phyloP scores from a whole-genome alignment of 2,329 filamentous ascomycete genomes.

The Epichloe brachyelytri region DNA sequence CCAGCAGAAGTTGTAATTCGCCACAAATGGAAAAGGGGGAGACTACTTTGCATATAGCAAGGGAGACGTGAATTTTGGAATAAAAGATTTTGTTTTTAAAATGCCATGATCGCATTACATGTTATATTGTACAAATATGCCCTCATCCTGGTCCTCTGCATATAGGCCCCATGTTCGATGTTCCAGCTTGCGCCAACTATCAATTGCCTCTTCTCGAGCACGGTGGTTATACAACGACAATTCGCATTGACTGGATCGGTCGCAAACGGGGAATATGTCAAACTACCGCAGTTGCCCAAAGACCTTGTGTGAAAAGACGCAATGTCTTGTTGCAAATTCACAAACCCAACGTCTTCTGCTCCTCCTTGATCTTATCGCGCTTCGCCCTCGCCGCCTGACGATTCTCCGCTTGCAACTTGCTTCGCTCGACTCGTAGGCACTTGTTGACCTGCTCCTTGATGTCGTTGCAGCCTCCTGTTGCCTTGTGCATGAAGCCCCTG shows the following conservation, averaged over 20 bases:
- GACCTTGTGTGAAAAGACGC: background rate
- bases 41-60: background rate
- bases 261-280: background rate
- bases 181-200: background rate
- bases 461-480: constrained; percentile 78
- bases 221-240: background rate
- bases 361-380: constrained; percentile 56
- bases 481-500: constrained; percentile 83
- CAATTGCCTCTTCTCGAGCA: background rate
- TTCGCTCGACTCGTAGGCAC: constrained; percentile 70
- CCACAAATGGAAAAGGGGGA: no score
- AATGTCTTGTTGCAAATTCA: constrained; percentile 10
- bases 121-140: background rate
- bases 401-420: constrained; percentile 67
- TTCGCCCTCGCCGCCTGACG: constrained; percentile 54
- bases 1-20: constrained; percentile 24
- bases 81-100: background rate
- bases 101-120: background rate
- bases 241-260: background rate
- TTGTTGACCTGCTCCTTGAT: constrained; percentile 73
- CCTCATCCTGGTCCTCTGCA: background rate
- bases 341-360: constrained; percentile 44
- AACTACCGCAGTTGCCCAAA: background rate
- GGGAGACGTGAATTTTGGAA: no score
- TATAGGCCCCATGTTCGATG: background rate